Conservation (phyloP, 108 stramenopile genomes). For the Nannochloropsis oceanica region DNA sequence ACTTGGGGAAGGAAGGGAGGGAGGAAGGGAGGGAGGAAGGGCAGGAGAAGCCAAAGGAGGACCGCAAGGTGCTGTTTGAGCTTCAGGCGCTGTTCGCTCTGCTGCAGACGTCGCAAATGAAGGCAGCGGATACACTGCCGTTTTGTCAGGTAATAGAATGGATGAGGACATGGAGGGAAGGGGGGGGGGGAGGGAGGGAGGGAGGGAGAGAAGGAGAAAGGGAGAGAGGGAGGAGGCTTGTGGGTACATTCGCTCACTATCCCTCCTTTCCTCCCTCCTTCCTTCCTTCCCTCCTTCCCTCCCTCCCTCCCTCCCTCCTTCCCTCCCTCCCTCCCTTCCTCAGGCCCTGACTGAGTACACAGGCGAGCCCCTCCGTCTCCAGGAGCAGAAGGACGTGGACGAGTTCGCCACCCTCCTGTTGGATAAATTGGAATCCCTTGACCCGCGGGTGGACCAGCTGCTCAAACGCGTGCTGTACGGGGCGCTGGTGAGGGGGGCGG, state of each 20-base stretch:
- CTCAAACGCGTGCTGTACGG: no score
- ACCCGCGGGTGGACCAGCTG: no score
- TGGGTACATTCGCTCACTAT: neutral
- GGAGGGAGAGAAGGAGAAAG: neutral
- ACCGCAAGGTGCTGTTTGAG: constrained; percentile 13
- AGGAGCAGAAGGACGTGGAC: constrained; percentile 33
- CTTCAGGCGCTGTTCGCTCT: constrained; percentile 34
- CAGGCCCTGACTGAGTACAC: neutral
- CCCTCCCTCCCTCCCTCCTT: neutral
- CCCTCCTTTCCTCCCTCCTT: neutral
- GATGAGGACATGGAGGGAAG: no score
- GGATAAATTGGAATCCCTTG: constrained; percentile 25
- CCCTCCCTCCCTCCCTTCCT: neutral
- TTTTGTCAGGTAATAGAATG: constrained; percentile 14
- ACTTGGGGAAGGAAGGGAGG: neutral
- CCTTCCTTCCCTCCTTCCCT: neutral
- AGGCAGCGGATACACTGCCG: constrained; percentile 27
- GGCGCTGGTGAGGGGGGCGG: no score
- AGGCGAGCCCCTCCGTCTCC: neutral
- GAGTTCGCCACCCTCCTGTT: constrained; percentile 38
- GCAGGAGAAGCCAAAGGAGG: neutral
- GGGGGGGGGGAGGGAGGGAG: neutral
- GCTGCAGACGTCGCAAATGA: constrained; percentile 20
- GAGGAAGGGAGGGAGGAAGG: neutral
- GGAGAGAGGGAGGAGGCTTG: neutral